Conservation (phyloP, 2,329 filamentous ascomycete genomes). For the Bertia moriformis region DNA sequence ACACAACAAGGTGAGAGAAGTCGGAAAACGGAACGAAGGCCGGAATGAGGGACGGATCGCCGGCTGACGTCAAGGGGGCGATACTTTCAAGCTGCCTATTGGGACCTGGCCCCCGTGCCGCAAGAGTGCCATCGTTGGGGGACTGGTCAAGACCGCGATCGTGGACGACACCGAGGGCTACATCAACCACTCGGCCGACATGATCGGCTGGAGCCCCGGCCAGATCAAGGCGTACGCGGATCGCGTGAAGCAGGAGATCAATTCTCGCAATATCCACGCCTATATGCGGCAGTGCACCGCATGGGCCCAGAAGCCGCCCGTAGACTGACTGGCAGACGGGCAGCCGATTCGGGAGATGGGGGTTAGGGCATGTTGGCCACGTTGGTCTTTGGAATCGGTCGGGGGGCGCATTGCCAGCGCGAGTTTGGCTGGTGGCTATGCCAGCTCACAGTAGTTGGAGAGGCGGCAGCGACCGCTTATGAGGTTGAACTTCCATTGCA, state of each 20-base stretch:
- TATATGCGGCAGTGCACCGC: constrained; percentile 5
- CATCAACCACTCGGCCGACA: constrained; percentile 6
- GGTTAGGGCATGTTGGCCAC: too few relatives aligned
- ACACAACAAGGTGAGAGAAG: neutral
- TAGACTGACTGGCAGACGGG: too few relatives aligned
- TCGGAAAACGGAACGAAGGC: constrained; percentile 6
- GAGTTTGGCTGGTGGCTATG: too few relatives aligned
- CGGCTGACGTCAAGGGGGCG: constrained; percentile 5
- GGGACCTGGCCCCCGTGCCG: constrained; percentile 20
- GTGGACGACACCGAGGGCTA: constrained; percentile 7
- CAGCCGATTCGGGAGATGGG: too few relatives aligned
- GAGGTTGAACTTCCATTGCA: too few relatives aligned
- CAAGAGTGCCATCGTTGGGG: constrained; percentile 11
- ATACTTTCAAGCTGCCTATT: too few relatives aligned
- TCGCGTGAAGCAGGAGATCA: constrained; percentile 6
- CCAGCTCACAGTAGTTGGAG: too few relatives aligned
- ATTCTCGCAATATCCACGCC: constrained; percentile 5
- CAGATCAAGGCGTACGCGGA: constrained; percentile 6
- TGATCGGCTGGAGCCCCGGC: constrained; percentile 7
- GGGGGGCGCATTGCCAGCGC: too few relatives aligned
- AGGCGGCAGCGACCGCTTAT: too few relatives aligned
- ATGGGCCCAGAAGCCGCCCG: constrained; percentile 8
- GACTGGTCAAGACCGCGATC: constrained; percentile 4
- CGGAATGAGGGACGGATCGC: neutral
- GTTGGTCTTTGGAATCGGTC: too few relatives aligned